Evolutionary conservation across 257 asterid genomes (phyloP).

Genomic region (Solanum commersonii): DNA sequence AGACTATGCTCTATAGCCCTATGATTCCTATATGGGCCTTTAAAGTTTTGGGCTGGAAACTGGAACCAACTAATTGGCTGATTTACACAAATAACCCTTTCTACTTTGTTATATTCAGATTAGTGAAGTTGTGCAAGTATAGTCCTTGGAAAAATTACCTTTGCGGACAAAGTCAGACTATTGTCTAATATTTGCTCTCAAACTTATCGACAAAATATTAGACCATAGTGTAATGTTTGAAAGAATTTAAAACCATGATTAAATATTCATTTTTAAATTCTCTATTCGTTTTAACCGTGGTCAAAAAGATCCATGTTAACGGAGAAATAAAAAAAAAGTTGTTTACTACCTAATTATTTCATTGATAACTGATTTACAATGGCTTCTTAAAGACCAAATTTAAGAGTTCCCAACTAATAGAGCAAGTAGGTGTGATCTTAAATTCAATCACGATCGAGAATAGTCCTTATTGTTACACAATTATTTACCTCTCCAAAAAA

Average conservation of each 20-base stretch:
- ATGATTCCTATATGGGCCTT: not conserved
- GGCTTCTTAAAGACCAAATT: not conserved
- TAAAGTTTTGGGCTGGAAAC: not conserved
- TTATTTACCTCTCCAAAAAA: not conserved
- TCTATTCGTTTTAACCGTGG: not conserved
- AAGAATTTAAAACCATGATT: too few species aligned
- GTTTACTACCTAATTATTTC: not conserved
- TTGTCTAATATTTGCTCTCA: not conserved
- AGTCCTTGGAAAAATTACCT: not conserved
- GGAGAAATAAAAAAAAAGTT: too few species aligned
- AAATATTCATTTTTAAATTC: too few species aligned
- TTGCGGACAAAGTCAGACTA: not conserved
- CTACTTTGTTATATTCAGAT: not conserved
- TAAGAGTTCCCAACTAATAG: not conserved
- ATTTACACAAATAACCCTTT: not conserved
- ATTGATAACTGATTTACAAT: not conserved
- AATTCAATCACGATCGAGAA: not conserved
- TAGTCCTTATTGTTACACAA: not conserved
- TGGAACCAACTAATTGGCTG: not conserved
- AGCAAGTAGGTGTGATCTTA: not conserved
- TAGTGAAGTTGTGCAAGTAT: not conserved
- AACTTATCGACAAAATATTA: too few species aligned
- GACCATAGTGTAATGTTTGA: too few species aligned
- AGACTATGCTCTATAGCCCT: not conserved
- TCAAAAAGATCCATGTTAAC: not conserved